Conservation (phyloP, 805 yeast species). For the Starmerella davenportii region DNA sequence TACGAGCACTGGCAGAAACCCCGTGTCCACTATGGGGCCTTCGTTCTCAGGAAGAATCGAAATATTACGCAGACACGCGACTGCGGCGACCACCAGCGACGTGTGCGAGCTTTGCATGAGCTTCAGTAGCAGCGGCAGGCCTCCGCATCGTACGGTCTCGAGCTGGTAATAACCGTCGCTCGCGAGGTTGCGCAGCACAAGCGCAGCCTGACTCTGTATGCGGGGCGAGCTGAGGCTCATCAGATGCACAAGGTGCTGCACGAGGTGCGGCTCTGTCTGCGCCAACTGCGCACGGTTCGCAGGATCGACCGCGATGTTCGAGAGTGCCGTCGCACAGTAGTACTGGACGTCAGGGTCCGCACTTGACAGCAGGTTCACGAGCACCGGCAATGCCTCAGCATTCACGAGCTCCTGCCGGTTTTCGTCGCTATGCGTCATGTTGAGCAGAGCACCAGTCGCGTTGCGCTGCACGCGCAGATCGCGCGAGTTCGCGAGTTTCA, state of each 20-base stretch:
- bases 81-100: conserved; percentile 87
- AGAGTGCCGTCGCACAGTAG: conserved; percentile 91
- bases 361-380: conserved; percentile 69
- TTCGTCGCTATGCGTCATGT: conserved; percentile 96
- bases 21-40: conserved; percentile 89
- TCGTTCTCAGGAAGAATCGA: conserved; percentile 94
- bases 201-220: conserved; percentile 95
- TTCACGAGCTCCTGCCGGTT: conserved; percentile 90
- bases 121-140: conserved; percentile 82
- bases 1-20: conserved; percentile 82
- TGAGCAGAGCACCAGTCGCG: conserved; percentile 92
- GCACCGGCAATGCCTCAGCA: conserved; percentile 95
- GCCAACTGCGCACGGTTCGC: conserved; percentile 72
- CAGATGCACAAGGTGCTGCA: conserved; percentile 65
- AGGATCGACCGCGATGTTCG: conserved; percentile 95
- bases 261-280: conserved; percentile 82
- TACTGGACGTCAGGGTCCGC: conserved; percentile 94
- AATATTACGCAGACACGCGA: conserved; percentile 93
- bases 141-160: conserved; percentile 90
- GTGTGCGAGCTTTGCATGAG: conserved; percentile 76
- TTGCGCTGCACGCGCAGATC: conserved; percentile 95
- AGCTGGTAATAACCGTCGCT: conserved; percentile 90
- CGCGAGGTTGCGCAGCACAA: conserved; percentile 88
- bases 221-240: conserved; percentile 90
- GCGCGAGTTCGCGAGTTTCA: conserved; percentile 82